Evolutionary conservation across 495 filamentous ascomycete genomes (phyloP).

Genomic region (Polyplosphaeria fusca): DNA sequence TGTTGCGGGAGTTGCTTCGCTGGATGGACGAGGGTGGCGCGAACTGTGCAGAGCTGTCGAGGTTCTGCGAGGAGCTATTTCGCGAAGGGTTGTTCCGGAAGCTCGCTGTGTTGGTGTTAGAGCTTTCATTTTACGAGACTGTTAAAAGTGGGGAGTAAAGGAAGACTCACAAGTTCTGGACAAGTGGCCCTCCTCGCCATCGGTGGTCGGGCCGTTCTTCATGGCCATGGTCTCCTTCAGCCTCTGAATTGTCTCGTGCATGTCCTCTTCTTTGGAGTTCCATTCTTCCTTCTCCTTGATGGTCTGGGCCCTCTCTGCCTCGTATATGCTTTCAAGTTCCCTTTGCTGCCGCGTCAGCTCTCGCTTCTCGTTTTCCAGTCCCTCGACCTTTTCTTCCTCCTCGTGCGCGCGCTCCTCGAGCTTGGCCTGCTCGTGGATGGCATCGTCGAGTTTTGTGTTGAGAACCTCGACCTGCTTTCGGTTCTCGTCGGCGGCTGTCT

Average conservation of each 20-base stretch:
- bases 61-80: conserved; percentile 25
- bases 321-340: conserved; percentile 86
- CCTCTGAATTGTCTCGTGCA: conserved; percentile 82
- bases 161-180: conserved; percentile 65
- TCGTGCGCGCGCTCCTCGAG: conserved; percentile 84
- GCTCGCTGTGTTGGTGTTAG: conserved; percentile 33
- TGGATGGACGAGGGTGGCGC: conserved; percentile 81
- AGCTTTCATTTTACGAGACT: neutral
- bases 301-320: conserved; percentile 81
- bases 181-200: conserved; percentile 61
- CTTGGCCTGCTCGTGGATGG: conserved; percentile 74
- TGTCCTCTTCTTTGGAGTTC: conserved; percentile 75
- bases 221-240: conserved; percentile 83
- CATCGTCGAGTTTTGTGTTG: conserved; percentile 82
- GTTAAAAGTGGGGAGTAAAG: neutral
- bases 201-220: conserved; percentile 57
- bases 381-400: conserved; percentile 73
- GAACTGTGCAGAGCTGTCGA: conserved; percentile 58
- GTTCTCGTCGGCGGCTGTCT: conserved; percentile 72
- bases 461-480: conserved; percentile 80
- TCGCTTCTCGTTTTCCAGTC: conserved; percentile 72
- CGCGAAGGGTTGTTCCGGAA: conserved; percentile 35
- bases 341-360: conserved; percentile 75
- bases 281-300: conserved; percentile 89
- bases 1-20: conserved; percentile 77